Percentiles rank a stretch among this genome's conserved stretches.
Evolutionary conservation across 2,329 filamentous ascomycete species (phyloP).

Genomic region (Acrocalymma vagum): DNA sequence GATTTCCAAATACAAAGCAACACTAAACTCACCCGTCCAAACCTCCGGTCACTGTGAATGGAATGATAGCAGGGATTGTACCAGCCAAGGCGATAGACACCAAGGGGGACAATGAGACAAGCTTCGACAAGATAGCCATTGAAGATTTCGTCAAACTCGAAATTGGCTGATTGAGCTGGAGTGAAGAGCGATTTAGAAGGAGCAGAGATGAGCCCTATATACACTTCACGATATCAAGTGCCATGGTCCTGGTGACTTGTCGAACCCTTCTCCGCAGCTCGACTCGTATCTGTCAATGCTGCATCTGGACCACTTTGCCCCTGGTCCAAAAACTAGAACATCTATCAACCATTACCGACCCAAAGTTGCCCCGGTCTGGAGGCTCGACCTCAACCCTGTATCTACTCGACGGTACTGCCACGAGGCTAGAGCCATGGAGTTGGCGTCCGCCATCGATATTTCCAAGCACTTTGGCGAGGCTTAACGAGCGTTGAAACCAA

Average conservation of each 20-base stretch:
- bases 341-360: neutral
- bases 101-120: conserved; percentile 26
- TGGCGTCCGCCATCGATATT: conserved; percentile 31
- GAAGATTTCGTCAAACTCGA: conserved; percentile 2
- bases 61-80: conserved; percentile 29
- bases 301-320: neutral
- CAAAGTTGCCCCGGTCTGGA: conserved; percentile 12
- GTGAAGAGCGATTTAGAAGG: conserved; percentile 1
- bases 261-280: too few species aligned
- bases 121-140: conserved; percentile 26
- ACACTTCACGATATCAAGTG: conserved; percentile 11
- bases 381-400: conserved; percentile 2
- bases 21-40: conserved; percentile 33
- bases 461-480: conserved; percentile 29
- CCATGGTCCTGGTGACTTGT: too few species aligned
- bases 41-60: conserved; percentile 36
- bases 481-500: conserved; percentile 7
- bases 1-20: neutral
- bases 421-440: conserved; percentile 7
- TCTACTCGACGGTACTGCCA: conserved; percentile 1
- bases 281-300: neutral
- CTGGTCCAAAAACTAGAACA: conserved; percentile 8
- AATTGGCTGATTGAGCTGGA: conserved; percentile 1
- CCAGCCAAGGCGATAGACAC: conserved; percentile 27
- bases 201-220: conserved; percentile 13